These are phyloP conservation scores for Dactylellina leptospora DNA, from an alignment of 2,329 filamentous ascomycete genomes.

Conservation along the genomic window DNA sequence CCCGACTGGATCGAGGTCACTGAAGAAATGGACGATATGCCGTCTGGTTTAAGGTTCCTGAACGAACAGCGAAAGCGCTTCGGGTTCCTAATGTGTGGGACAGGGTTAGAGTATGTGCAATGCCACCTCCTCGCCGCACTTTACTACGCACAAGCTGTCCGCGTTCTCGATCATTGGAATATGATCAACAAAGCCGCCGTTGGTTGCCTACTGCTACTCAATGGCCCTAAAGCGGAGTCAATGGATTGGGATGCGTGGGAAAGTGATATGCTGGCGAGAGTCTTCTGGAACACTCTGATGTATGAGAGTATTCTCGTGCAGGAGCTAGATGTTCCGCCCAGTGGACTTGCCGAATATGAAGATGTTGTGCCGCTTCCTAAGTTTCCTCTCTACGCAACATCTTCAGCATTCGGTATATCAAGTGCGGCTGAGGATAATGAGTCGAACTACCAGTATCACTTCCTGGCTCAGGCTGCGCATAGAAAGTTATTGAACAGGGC, in stretches of 20 bases:
- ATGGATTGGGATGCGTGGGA: slow-evolving; percentile 66
- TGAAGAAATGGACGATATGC: slow-evolving; percentile 51
- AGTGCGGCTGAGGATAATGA: slow-evolving; percentile 63
- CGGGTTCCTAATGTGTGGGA: slow-evolving; percentile 66
- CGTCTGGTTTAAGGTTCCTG: slow-evolving; percentile 65
- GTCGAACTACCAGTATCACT: slow-evolving; percentile 68
- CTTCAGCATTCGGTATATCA: slow-evolving; percentile 40
- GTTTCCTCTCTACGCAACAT: slow-evolving; percentile 63
- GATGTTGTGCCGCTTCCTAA: slow-evolving; percentile 66
- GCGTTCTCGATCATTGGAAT: slow-evolving; percentile 67
- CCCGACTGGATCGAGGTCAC: slow-evolving; percentile 59
- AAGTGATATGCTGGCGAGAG: slow-evolving; percentile 67
- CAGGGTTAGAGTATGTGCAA: slow-evolving; percentile 65
- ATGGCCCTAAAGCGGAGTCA: slow-evolving; percentile 59
- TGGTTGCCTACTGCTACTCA: slow-evolving; percentile 64
- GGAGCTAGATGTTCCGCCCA: slow-evolving; percentile 66
- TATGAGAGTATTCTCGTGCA: slow-evolving; percentile 67
- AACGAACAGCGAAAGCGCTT: slow-evolving; percentile 66
- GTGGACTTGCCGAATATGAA: slow-evolving; percentile 65
- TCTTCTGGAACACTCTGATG: slow-evolving; percentile 68
- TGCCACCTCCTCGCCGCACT: slow-evolving; percentile 66
- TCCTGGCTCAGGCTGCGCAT: slow-evolving; percentile 67
- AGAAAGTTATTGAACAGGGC: slow-evolving; percentile 67
- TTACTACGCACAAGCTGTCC: slow-evolving; percentile 66
- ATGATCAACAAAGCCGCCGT: slow-evolving; percentile 66